Conservation (phyloP, 2,329 filamentous ascomycete species). For the Aspergillus pseudoglaucus region DNA sequence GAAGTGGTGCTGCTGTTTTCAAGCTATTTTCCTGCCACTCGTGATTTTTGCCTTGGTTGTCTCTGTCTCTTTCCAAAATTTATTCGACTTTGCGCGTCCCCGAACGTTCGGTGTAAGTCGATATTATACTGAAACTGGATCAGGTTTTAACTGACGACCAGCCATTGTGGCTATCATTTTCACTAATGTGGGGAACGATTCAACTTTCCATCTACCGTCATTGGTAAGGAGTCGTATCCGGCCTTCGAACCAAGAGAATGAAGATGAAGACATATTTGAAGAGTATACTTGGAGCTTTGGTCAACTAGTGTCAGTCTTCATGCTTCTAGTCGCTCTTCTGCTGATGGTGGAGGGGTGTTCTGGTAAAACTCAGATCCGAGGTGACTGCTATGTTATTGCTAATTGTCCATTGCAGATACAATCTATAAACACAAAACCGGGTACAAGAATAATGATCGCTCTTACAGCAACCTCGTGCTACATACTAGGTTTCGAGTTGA, state of each 20-base stretch:
- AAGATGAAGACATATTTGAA: too few species aligned
- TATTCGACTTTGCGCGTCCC: neutral
- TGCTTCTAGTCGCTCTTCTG: neutral
- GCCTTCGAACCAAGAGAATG: too few species aligned
- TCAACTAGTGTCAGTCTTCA: neutral
- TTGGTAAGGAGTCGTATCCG: too few species aligned
- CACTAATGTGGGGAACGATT: neutral
- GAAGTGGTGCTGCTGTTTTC: neutral
- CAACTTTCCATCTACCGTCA: neutral
- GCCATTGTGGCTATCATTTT: neutral
- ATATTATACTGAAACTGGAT: neutral
- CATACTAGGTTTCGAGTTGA: too few species aligned
- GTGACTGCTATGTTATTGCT: neutral
- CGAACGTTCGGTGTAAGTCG: neutral
- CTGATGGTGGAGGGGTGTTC: neutral
- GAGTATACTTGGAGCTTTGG: neutral
- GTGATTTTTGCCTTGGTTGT: neutral
- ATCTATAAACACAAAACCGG: neutral
- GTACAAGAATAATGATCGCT: too few species aligned
- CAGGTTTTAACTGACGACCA: neutral
- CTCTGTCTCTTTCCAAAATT: neutral
- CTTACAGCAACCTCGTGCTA: too few species aligned
- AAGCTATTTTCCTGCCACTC: neutral
- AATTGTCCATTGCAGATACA: neutral
- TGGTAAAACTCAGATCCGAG: neutral